Percentiles rank a stretch among this genome's conserved stretches.
Conservation (phyloP, 371 early-diverging fungal genomes). For the Apophysomyces trapeziformis region DNA sequence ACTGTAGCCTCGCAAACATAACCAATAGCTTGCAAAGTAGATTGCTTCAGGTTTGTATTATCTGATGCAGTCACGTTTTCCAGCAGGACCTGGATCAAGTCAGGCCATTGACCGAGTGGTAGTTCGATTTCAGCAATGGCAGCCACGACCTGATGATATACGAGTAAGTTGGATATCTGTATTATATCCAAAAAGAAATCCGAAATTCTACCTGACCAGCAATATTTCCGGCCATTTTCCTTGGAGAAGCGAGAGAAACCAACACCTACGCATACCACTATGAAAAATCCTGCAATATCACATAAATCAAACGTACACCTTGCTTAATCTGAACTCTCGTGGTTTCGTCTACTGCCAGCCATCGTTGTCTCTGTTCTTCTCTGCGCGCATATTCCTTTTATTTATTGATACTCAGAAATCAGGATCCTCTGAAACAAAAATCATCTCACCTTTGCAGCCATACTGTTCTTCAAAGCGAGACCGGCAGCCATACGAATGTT, state of each 20-base stretch:
- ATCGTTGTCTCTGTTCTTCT: constrained; percentile 72
- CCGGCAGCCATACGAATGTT: constrained; percentile 83
- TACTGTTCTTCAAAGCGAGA: constrained; percentile 89
- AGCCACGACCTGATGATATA: constrained; percentile 66
- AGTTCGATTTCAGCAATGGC: constrained; percentile 93
- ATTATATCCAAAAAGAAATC: not conserved
- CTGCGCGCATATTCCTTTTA: constrained; percentile 68
- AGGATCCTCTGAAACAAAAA: constrained; percentile 14
- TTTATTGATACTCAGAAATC: constrained; percentile 3
- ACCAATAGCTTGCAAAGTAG: constrained; percentile 88
- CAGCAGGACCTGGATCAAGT: constrained; percentile 80
- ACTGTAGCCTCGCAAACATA: constrained; percentile 90
- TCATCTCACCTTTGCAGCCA: constrained; percentile 78
- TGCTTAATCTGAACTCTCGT: constrained; percentile 62
- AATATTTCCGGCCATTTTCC: constrained; percentile 67
- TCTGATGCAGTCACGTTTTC: constrained; percentile 67
- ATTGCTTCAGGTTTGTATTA: constrained; percentile 68
- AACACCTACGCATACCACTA: constrained; percentile 56
- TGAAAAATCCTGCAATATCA: constrained; percentile 11
- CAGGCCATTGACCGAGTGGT: constrained; percentile 82
- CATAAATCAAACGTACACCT: constrained; percentile 36
- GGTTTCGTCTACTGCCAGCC: constrained; percentile 68
- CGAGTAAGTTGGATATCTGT: not conserved
- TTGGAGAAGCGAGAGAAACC: constrained; percentile 69
- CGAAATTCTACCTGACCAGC: constrained; percentile 67